phyloP scores from a whole-genome alignment of 495 filamentous ascomycete genomes.

The Penicillium waksmanii region DNA sequence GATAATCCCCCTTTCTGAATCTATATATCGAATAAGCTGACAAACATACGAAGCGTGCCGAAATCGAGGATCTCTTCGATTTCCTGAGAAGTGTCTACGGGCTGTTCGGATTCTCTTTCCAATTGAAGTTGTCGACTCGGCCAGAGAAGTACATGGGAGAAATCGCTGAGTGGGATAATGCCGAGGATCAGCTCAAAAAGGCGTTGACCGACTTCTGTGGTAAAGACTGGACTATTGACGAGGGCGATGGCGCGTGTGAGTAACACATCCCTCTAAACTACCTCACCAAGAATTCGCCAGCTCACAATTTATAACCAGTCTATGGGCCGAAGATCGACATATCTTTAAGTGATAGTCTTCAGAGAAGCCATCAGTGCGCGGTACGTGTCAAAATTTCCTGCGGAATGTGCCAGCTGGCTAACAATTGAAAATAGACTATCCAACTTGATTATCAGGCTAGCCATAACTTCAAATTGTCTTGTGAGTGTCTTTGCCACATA shows the following conservation, averaged over 20 bases:
- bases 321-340: conserved; percentile 96
- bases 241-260: conserved; percentile 82
- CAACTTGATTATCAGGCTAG: conserved; percentile 75
- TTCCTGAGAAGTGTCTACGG: conserved; percentile 85
- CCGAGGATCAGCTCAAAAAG: conserved; percentile 75
- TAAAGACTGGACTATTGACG: conserved; percentile 82
- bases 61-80: conserved; percentile 87
- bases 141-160: conserved; percentile 91
- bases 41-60: conserved; percentile 43
- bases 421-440: too few species aligned
- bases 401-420: too few species aligned
- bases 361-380: conserved; percentile 93
- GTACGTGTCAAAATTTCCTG: conserved; percentile 42
- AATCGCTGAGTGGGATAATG: conserved; percentile 73
- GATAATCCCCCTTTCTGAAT: too few species aligned
- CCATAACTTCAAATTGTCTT: too few species aligned
- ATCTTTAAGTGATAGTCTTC: too few species aligned
- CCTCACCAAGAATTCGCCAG: too few species aligned
- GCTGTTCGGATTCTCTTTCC: conserved; percentile 92
- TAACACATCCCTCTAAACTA: too few species aligned
- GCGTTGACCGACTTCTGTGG: conserved; percentile 81
- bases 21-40: too few species aligned
- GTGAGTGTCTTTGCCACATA: too few species aligned
- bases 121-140: conserved; percentile 90
- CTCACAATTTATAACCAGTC: too few species aligned